These are phyloP conservation scores for Lachnellula cervina DNA, from an alignment of 2,329 filamentous ascomycete genomes.

Conservation along the genomic window DNA sequence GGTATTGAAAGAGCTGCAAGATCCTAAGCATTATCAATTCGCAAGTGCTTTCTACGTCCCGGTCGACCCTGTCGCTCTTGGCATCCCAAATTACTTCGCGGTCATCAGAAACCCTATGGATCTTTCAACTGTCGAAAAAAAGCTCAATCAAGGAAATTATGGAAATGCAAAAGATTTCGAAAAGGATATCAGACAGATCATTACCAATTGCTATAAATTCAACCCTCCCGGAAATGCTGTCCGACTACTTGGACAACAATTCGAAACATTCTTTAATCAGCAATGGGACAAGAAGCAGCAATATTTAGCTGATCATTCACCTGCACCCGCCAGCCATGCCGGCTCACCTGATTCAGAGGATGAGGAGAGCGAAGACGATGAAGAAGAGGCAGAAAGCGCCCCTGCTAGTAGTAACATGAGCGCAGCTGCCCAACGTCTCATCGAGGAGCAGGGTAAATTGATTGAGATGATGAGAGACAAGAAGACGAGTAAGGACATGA, in stretches of 20 bases:
- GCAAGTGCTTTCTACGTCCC: constrained; percentile 75
- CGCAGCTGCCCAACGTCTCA: constrained; percentile 40
- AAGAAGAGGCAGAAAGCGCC: constrained; percentile 48
- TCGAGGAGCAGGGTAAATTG: constrained; percentile 53
- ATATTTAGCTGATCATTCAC: constrained; percentile 74
- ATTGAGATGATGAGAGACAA: constrained; percentile 47
- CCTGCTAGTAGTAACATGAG: constrained; percentile 32
- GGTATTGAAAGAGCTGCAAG: constrained; percentile 71
- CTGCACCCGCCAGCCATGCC: constrained; percentile 57
- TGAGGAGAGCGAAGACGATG: constrained; percentile 57
- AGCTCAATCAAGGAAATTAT: constrained; percentile 75
- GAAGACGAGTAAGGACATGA: constrained; percentile 45
- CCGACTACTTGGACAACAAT: constrained; percentile 62
- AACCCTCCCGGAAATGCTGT: constrained; percentile 77
- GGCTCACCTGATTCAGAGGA: constrained; percentile 68
- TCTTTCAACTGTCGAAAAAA: constrained; percentile 71
- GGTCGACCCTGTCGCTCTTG: constrained; percentile 88
- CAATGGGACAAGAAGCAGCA: constrained; percentile 75
- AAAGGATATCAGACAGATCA: constrained; percentile 73
- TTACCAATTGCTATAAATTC: constrained; percentile 88
- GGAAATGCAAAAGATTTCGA: constrained; percentile 80
- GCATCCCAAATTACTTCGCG: constrained; percentile 89
- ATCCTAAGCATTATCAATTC: constrained; percentile 61
- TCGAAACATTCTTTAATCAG: constrained; percentile 70
- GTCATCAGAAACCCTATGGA: constrained; percentile 98